These are phyloP conservation scores for Licmophora abbreviata DNA, from an alignment of 108 stramenopile genomes.

Conservation along the genomic window DNA sequence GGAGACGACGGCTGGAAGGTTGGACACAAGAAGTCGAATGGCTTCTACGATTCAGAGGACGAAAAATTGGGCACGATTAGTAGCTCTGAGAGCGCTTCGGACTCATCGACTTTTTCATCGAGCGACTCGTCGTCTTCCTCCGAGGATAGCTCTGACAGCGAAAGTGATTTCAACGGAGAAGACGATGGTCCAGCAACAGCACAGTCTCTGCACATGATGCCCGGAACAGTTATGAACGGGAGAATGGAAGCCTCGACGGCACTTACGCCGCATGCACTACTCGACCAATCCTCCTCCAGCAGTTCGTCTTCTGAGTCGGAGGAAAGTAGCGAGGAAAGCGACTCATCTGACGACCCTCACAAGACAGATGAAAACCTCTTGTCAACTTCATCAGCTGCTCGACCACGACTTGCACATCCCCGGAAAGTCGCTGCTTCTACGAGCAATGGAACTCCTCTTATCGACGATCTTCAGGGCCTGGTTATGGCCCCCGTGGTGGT, in stretches of 20 bases:
- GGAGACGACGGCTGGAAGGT: background rate
- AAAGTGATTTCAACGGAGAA: conserved; percentile 1
- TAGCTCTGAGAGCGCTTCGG: conserved; percentile 11
- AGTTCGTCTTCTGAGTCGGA: no score
- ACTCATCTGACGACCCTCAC: background rate
- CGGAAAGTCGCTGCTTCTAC: conserved; percentile 1
- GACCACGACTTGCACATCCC: no score
- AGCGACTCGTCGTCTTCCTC: conserved; percentile 9
- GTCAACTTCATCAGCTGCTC: background rate
- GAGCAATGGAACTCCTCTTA: conserved; percentile 14
- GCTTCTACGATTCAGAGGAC: conserved; percentile 14
- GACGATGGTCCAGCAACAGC: background rate
- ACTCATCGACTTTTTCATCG: background rate
- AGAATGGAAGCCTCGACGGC: conserved; percentile 22
- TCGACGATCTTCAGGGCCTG: conserved; percentile 62
- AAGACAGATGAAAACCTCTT: conserved; percentile 7
- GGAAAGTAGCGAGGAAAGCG: background rate
- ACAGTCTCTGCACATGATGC: conserved; percentile 14
- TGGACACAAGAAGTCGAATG: background rate
- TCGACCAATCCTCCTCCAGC: no score
- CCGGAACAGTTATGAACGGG: conserved; percentile 27
- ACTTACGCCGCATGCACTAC: conserved; percentile 5
- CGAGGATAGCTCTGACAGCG: conserved; percentile 2
- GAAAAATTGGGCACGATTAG: conserved; percentile 11
- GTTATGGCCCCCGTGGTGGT: conserved; percentile 70